Base-by-base conservation (phyloP, 2,329 filamentous ascomycete genomes). In the Aspergillus sp. region DNA sequence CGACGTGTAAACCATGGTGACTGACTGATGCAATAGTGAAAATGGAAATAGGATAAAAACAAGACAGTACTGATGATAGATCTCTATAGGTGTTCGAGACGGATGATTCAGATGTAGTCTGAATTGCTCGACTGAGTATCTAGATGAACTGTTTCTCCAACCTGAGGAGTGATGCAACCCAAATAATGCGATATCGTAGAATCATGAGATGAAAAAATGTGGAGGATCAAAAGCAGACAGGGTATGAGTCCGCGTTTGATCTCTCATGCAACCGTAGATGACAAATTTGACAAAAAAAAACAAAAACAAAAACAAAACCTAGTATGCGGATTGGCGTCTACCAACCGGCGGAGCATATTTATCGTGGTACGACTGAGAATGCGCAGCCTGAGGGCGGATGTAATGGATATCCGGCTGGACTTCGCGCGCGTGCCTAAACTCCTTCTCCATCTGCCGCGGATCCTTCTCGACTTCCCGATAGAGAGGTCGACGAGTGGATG, bases 401-500 rank as follows among this genome's bases (percentile, higher is more conserved):
- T 71, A 65, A 18, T 42, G 34, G n/a, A 54, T 51, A 32, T 65
- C 66, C 4, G 66, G 63, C 15, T 62, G 57, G 34, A 71, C 64
- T 24, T 69, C 64, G 8, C 67, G 66, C n/a, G 64, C 56, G 53
- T 67, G 71, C 47, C 64, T 71, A 36, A 68, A n/a, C 13, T 73
- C 70, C 22, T 66, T 64, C 11, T 64, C 61, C n/a, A 65, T 66
- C 15, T 58, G 43, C 15, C 60, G 63, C 12, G 61, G 13, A 41
- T 61, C 48, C 26, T 65, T 66, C 26, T 71, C 64, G 8, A 68
- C 60, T 56, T 71, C 67, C 3, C 60, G 60, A 45, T 64, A 63
- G 7, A 63, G 47, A 22, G 53, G 51, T 30, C 64, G 62, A 15
- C 56, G 50, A 18, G 58, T 55, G 12, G 56, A 41, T 5, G 53